Conservation (phyloP, 2,329 filamentous ascomycete genomes). For the Colletotrichum ledebouriae region DNA sequence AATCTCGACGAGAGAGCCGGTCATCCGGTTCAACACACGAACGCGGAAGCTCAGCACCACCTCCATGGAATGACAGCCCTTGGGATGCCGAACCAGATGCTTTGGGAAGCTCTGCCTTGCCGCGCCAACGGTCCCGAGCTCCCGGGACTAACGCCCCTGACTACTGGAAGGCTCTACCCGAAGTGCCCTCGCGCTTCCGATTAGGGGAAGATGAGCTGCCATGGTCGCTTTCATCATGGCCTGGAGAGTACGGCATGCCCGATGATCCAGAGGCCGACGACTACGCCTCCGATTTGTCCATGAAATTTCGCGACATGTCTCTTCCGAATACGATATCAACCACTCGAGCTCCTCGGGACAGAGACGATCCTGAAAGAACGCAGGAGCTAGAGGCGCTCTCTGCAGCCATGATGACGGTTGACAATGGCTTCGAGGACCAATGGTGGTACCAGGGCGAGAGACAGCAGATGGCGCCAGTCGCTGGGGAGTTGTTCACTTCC, state of each 20-base stretch:
- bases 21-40: conserved; percentile 52
- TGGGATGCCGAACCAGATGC: conserved; percentile 58
- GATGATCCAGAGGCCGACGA: conserved; percentile 30
- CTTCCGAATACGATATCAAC: background rate
- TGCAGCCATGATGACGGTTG: conserved; percentile 68
- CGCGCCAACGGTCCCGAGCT: conserved; percentile 41
- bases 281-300: conserved; percentile 34
- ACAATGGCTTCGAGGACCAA: conserved; percentile 70
- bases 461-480: conserved; percentile 43
- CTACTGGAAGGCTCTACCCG: conserved; percentile 60
- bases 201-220: conserved; percentile 63
- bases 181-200: conserved; percentile 54
- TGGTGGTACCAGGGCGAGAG: conserved; percentile 67
- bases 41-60: conserved; percentile 64
- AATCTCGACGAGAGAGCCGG: conserved; percentile 42
- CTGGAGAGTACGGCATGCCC: conserved; percentile 43
- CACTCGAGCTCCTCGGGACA: conserved; percentile 3
- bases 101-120: conserved; percentile 48
- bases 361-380: conserved; percentile 34
- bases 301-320: conserved; percentile 40
- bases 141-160: conserved; percentile 44
- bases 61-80: conserved; percentile 60
- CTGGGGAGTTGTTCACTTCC: conserved; percentile 46
- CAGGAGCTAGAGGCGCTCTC: conserved; percentile 63
- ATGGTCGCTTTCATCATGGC: conserved; percentile 58